These are phyloP conservation scores for Alternaria conjuncta DNA, from an alignment of 2,329 filamentous ascomycete genomes.

Conservation along the genomic window DNA sequence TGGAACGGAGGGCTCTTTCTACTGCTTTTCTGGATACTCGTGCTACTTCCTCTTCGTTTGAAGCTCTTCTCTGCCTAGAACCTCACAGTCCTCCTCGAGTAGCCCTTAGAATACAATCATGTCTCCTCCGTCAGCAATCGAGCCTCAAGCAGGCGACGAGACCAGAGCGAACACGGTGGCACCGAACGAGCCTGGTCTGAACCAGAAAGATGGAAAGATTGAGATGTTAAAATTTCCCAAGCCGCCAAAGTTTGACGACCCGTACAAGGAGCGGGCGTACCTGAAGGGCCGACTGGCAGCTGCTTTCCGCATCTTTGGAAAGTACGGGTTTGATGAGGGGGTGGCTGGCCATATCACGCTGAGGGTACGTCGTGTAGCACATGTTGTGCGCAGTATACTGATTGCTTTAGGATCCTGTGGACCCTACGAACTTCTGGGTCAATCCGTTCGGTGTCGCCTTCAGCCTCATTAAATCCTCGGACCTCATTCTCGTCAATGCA, in stretches of 20 bases:
- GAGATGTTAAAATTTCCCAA: conserved; percentile 34
- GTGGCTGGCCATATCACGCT: conserved; percentile 70
- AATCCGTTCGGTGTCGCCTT: conserved; percentile 71
- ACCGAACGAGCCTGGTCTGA: conserved; percentile 43
- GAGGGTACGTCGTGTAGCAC: conserved; percentile 46
- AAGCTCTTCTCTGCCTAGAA: neutral
- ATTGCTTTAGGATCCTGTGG: conserved; percentile 58
- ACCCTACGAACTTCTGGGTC: conserved; percentile 68
- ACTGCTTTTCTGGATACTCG: neutral
- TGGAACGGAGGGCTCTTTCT: neutral
- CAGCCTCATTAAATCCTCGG: conserved; percentile 66
- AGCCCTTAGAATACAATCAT: neutral
- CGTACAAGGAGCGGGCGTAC: conserved; percentile 46
- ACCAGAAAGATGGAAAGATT: conserved; percentile 30
- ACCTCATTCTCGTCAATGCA: conserved; percentile 71
- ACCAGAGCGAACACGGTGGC: conserved; percentile 36
- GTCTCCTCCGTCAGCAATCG: conserved; percentile 43
- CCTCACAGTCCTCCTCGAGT: neutral
- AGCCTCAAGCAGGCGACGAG: conserved; percentile 31
- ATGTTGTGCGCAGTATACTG: neutral
- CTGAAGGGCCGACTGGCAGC: conserved; percentile 48
- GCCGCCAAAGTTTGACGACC: conserved; percentile 47
- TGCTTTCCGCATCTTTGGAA: conserved; percentile 49
- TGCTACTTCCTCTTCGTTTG: neutral
- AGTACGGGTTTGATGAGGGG: conserved; percentile 49